phyloP scores from a whole-genome alignment of 2,329 filamentous ascomycete species.

The Aureobasidium namibiae region DNA sequence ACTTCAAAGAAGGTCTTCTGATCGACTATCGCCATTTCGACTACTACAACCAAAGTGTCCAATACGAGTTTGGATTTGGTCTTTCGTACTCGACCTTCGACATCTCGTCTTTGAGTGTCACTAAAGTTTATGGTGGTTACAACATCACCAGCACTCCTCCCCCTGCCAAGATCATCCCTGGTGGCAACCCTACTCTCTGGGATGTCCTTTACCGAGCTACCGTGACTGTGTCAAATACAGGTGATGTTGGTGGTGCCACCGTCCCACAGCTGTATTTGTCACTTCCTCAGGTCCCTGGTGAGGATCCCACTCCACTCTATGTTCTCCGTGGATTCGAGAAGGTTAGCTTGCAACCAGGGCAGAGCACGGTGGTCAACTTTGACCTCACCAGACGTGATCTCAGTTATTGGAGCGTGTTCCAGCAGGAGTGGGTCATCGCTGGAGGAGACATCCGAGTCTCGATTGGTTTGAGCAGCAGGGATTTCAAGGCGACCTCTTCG shows the following conservation, averaged over 20 bases:
- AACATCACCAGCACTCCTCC: constrained; percentile 41
- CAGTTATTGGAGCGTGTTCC: constrained; percentile 32
- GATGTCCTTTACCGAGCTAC: constrained; percentile 60
- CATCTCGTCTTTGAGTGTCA: constrained; percentile 44
- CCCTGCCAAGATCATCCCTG: constrained; percentile 37
- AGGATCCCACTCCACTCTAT: constrained; percentile 45
- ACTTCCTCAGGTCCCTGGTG: constrained; percentile 47
- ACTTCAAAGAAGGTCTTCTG: constrained; percentile 45
- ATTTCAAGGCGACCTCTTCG: constrained; percentile 14
- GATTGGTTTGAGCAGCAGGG: constrained; percentile 22
- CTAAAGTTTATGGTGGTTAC: constrained; percentile 18
- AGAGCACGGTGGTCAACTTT: constrained; percentile 24
- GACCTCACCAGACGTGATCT: constrained; percentile 32
- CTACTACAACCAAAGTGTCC: constrained; percentile 25
- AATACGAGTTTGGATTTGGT: constrained; percentile 29
- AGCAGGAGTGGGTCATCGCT: constrained; percentile 30
- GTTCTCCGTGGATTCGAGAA: constrained; percentile 38
- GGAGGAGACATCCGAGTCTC: constrained; percentile 17
- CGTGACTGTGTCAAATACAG: constrained; percentile 62
- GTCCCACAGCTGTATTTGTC: constrained; percentile 51
- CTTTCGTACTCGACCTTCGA: constrained; percentile 30
- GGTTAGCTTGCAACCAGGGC: constrained; percentile 23
- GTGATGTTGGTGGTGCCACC: constrained; percentile 53
- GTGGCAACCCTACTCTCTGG: constrained; percentile 55
- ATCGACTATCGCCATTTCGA: constrained; percentile 50